These are phyloP conservation scores for Annona squamosa DNA, from an alignment of 164 flowering plant genomes.

Conservation along the genomic window DNA sequence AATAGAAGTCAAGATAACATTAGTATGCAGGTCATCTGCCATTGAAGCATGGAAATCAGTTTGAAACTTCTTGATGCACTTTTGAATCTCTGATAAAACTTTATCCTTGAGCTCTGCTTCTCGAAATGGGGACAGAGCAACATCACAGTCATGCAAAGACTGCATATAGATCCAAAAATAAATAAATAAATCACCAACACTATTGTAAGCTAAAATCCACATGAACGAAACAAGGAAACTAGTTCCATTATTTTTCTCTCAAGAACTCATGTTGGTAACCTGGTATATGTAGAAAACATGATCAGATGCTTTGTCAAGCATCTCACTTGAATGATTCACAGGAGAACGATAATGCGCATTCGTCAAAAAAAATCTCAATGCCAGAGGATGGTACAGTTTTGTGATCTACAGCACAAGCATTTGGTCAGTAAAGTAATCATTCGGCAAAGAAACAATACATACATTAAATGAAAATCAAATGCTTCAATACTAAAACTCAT, in stretches of 20 bases:
- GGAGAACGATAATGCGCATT: constrained; percentile 84
- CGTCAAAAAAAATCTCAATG: constrained; percentile 79
- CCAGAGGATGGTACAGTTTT: constrained; percentile 69
- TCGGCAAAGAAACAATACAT: not conserved
- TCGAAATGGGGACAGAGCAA: constrained; percentile 32
- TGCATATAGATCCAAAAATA: constrained; percentile 17
- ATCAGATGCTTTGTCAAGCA: constrained; percentile 70
- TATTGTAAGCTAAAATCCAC: not conserved
- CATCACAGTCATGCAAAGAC: constrained; percentile 78
- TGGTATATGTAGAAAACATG: constrained; percentile 70
- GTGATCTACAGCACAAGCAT: constrained; percentile 46
- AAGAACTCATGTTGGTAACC: constrained; percentile 28
- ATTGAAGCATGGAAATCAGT: constrained; percentile 51
- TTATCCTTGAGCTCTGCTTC: constrained; percentile 31
- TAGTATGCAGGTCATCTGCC: constrained; percentile 76
- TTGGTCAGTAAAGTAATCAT: not conserved
- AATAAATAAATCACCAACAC: not conserved
- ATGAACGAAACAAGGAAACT: no score
- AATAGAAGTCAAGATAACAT: constrained; percentile 44
- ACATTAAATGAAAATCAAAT: not conserved
- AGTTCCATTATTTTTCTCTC: no score
- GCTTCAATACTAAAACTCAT: not conserved
- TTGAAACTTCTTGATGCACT: constrained; percentile 46
- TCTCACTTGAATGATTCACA: constrained; percentile 60
- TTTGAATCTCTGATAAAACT: constrained; percentile 41